Percentiles rank a stretch among this genome's conserved stretches.
Evolutionary conservation across 2,329 filamentous ascomycete genomes (phyloP).

Genomic region (Trichoderma pleuroti): DNA sequence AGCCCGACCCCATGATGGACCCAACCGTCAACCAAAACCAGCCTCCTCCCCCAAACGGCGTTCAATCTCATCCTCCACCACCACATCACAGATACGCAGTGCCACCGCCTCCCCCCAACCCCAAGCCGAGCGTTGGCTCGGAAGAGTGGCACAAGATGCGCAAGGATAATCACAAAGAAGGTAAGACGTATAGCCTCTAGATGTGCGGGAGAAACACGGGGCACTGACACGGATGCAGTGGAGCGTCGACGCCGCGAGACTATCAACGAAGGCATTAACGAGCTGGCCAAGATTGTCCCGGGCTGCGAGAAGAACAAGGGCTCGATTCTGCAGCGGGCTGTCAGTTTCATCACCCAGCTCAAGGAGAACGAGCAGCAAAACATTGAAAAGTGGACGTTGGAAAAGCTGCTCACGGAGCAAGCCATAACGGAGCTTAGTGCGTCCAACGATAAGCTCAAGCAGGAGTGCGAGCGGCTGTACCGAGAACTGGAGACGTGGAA

Average conservation of each 20-base stretch:
- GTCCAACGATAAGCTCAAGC: conserved; percentile 83
- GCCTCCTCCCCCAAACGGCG: conserved; percentile 40
- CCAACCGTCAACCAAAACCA: conserved; percentile 30
- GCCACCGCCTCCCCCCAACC: conserved; percentile 42
- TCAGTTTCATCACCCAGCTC: conserved; percentile 89
- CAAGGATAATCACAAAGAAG: conserved; percentile 98
- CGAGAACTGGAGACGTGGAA: conserved; percentile 78
- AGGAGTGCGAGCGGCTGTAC: conserved; percentile 73
- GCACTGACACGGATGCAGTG: conserved; percentile 51
- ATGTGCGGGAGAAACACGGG: not conserved
- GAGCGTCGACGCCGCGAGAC: conserved; percentile 95
- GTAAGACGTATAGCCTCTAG: conserved; percentile 45
- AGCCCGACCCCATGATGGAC: conserved; percentile 32
- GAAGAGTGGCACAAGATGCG: conserved; percentile 98
- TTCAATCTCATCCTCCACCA: conserved; percentile 28
- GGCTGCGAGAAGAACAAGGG: conserved; percentile 99
- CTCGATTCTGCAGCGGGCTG: conserved; percentile 87
- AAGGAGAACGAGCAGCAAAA: conserved; percentile 93
- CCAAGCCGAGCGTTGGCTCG: conserved; percentile 88
- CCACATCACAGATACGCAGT: conserved; percentile 33
- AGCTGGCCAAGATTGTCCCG: conserved; percentile 94
- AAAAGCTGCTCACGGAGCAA: conserved; percentile 86
- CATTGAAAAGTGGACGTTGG: conserved; percentile 88
- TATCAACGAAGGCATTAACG: conserved; percentile 98
- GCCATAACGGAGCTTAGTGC: conserved; percentile 83